phyloP scores from a whole-genome alignment of 1,284 basidiomycete species.

The Sanguinoderma infundibulare region DNA sequence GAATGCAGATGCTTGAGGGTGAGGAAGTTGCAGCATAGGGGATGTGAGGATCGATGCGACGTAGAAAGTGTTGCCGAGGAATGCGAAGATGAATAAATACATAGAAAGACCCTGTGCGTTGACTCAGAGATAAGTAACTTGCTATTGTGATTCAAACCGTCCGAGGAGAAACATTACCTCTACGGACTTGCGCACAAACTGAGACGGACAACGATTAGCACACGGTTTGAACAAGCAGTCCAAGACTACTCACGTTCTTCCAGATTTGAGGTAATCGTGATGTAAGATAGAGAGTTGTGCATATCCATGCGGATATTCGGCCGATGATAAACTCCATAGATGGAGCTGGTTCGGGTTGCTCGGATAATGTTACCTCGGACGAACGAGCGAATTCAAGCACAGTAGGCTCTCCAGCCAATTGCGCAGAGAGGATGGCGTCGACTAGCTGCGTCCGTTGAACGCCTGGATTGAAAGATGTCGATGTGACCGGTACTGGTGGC shows the following conservation, averaged over 20 bases:
- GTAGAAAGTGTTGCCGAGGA: conserved; percentile 90
- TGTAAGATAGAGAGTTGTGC: conserved; percentile 90
- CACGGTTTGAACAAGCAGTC: not conserved
- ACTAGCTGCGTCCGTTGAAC: conserved; percentile 1
- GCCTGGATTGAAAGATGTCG: not conserved
- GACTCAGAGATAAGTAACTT: conserved; percentile 8
- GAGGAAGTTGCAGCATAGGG: conserved; percentile 56
- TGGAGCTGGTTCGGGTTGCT: conserved; percentile 10
- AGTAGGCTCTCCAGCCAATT: conserved; percentile 9
- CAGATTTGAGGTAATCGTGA: conserved; percentile 94
- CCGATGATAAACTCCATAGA: conserved; percentile 71
- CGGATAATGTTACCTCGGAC: not conserved
- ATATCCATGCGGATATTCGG: conserved; percentile 90
- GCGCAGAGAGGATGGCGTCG: conserved; percentile 11
- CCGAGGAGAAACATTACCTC: conserved; percentile 54
- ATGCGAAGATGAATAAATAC: conserved; percentile 89
- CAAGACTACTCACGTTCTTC: conserved; percentile 81
- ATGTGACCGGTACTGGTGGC: conserved; percentile 2
- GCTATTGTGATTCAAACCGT: not conserved
- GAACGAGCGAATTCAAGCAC: conserved; percentile 2
- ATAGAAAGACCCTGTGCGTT: conserved; percentile 82
- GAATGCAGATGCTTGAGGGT: conserved; percentile 59
- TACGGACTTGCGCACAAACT: conserved; percentile 91
- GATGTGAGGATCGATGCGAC: conserved; percentile 83
- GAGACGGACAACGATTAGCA: not conserved